These are phyloP conservation scores for Papilionanthe hybrid DNA, from an alignment of 116 monocot species.

Conservation along the genomic window DNA sequence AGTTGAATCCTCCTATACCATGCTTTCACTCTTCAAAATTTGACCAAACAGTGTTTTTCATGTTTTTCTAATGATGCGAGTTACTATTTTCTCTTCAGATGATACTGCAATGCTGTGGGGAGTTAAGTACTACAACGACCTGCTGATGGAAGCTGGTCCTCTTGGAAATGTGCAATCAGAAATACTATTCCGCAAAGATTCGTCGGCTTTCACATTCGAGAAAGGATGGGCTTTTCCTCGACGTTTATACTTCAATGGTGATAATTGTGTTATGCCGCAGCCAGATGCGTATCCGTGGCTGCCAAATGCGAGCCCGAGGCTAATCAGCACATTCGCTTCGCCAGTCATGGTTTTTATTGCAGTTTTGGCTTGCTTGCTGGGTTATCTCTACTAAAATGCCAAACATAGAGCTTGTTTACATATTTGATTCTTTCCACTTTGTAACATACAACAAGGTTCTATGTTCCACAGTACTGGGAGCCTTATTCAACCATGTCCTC, in stretches of 20 bases:
- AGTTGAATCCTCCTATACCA: constrained; percentile 11
- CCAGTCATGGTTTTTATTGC: constrained; percentile 18
- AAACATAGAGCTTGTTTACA: no score
- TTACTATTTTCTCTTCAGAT: constrained; percentile 27
- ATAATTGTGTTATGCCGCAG: constrained; percentile 77
- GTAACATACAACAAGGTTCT: no score
- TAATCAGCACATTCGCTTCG: neutral
- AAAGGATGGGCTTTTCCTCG: constrained; percentile 84
- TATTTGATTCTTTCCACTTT: no score
- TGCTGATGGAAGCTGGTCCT: constrained; percentile 79
- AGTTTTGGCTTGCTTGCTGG: constrained; percentile 8
- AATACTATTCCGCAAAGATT: constrained; percentile 56
- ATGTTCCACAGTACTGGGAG: no score
- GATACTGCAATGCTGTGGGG: constrained; percentile 84
- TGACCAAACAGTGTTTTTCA: neutral
- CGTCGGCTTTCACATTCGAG: constrained; percentile 44
- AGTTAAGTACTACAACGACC: constrained; percentile 64
- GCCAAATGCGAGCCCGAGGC: constrained; percentile 38
- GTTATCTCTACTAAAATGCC: no score
- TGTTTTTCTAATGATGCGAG: neutral
- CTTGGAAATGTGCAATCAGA: constrained; percentile 74
- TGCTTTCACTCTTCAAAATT: neutral
- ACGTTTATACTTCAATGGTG: constrained; percentile 74
- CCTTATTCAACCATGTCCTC: no score
- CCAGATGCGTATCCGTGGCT: constrained; percentile 75